A percentile compares a stretch with the other conserved stretches of the same genome.
Conservation (phyloP, 805 yeast species). For the Pichia rugopelliculosa region DNA sequence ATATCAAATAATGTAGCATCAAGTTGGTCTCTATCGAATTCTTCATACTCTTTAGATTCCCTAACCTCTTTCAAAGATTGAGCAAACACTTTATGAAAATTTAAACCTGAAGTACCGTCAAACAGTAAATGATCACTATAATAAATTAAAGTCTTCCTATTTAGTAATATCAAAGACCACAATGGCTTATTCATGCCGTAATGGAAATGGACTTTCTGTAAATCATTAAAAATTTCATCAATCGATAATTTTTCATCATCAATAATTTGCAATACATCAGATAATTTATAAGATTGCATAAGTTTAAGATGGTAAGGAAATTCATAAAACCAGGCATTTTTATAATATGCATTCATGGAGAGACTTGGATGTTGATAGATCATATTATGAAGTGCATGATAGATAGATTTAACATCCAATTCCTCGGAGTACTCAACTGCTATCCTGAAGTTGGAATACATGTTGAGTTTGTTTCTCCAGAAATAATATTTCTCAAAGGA, state of each 20-base stretch:
- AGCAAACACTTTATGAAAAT: constrained; percentile 25
- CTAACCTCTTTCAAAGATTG: neutral
- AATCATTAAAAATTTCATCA: constrained; percentile 3
- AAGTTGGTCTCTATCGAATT: neutral
- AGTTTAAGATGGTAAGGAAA: constrained; percentile 6
- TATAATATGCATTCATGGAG: constrained; percentile 12
- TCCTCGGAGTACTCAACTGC: constrained; percentile 8
- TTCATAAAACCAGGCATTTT: neutral
- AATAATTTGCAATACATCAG: constrained; percentile 11
- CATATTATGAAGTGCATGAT: constrained; percentile 8
- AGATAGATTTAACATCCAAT: constrained; percentile 3
- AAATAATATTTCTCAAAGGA: constrained; percentile 11
- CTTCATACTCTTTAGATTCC: neutral
- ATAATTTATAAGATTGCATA: constrained; percentile 6
- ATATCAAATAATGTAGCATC: constrained; percentile 5
- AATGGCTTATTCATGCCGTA: constrained; percentile 12
- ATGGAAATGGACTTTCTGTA: constrained; percentile 6
- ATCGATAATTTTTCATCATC: constrained; percentile 3
- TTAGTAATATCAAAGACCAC: constrained; percentile 15
- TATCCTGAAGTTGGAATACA: constrained; percentile 12
- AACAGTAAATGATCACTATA: constrained; percentile 28
- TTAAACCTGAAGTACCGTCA: constrained; percentile 29
- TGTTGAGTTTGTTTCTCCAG: constrained; percentile 12
- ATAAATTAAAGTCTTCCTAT: constrained; percentile 13
- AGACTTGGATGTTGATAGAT: constrained; percentile 15